phyloP scores from a whole-genome alignment of 371 early-diverging fungal species.

The Saksenaea vasiformis region DNA sequence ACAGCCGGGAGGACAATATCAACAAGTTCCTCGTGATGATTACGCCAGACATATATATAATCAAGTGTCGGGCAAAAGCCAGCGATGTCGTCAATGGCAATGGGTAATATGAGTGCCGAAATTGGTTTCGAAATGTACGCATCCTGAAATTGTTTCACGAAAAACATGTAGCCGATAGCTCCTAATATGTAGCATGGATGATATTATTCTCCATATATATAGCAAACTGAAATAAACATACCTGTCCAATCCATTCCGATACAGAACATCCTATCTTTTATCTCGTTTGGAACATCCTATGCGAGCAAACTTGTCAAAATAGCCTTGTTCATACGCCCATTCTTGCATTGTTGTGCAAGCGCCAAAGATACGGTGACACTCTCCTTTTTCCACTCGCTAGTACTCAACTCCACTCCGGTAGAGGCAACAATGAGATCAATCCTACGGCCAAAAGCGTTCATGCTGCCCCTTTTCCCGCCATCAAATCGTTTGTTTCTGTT shows the following conservation, averaged over 20 bases:
- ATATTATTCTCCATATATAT: background rate
- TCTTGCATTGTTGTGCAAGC: conserved; percentile 7
- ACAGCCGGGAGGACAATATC: background rate
- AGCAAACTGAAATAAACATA: conserved; percentile 3
- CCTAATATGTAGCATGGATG: background rate
- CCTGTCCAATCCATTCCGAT: conserved; percentile 11
- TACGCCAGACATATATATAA: conserved; percentile 3
- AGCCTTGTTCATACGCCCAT: conserved; percentile 15
- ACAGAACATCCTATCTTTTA: background rate
- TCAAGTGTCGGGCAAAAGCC: background rate
- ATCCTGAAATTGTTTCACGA: background rate
- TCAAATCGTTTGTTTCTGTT: conserved; percentile 8
- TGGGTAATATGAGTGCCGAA: background rate
- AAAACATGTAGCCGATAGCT: conserved; percentile 2
- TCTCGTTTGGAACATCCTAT: background rate
- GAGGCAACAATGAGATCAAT: conserved; percentile 5
- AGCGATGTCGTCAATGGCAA: background rate
- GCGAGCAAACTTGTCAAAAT: conserved; percentile 1
- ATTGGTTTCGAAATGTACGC: conserved; percentile 1
- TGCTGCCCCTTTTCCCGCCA: background rate
- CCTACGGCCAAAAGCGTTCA: background rate
- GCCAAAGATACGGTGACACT: background rate
- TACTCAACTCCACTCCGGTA: background rate
- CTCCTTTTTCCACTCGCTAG: conserved; percentile 7
- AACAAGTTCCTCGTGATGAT: conserved; percentile 7